Conservation (phyloP, 495 filamentous ascomycete genomes). For the Xylaria grammica region DNA sequence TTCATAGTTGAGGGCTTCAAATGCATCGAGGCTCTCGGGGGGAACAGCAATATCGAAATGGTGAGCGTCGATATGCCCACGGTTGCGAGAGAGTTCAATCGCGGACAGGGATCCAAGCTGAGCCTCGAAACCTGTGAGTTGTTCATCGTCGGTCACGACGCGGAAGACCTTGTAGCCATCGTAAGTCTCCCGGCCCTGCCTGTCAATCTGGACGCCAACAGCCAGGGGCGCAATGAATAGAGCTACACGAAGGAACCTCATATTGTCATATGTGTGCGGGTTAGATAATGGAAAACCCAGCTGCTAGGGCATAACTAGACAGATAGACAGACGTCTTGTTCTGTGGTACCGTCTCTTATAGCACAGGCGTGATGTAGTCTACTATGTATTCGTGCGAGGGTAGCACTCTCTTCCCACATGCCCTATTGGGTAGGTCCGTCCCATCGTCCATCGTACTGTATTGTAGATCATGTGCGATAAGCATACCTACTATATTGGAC, state of each 20-base stretch:
- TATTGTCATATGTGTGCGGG: slow-evolving; percentile 21
- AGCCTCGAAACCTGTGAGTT: slow-evolving; percentile 34
- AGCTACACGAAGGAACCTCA: slow-evolving; percentile 32
- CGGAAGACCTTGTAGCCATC: slow-evolving; percentile 55
- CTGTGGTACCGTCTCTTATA: slow-evolving; percentile 13
- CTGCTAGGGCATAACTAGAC: background rate
- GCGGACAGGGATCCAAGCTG: slow-evolving; percentile 40
- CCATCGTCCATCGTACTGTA: slow-evolving; percentile 20
- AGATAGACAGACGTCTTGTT: background rate
- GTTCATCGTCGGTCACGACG: slow-evolving; percentile 27
- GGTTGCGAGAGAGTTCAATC: slow-evolving; percentile 39
- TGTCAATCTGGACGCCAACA: slow-evolving; percentile 30
- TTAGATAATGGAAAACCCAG: background rate
- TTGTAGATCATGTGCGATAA: slow-evolving; percentile 17
- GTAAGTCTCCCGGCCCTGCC: slow-evolving; percentile 39
- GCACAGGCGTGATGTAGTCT: no score
- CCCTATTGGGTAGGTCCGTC: slow-evolving; percentile 33
- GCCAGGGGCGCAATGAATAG: slow-evolving; percentile 29
- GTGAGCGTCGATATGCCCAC: slow-evolving; percentile 30
- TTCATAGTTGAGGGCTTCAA: slow-evolving; percentile 43
- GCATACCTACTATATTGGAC: background rate
- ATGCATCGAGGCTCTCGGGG: slow-evolving; percentile 44
- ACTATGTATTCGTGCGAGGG: slow-evolving; percentile 5
- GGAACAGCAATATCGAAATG: slow-evolving; percentile 51
- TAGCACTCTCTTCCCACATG: slow-evolving; percentile 27